Evolutionary conservation across 2,329 filamentous ascomycete genomes (phyloP).

Genomic region (Graphilbum fragrans): DNA sequence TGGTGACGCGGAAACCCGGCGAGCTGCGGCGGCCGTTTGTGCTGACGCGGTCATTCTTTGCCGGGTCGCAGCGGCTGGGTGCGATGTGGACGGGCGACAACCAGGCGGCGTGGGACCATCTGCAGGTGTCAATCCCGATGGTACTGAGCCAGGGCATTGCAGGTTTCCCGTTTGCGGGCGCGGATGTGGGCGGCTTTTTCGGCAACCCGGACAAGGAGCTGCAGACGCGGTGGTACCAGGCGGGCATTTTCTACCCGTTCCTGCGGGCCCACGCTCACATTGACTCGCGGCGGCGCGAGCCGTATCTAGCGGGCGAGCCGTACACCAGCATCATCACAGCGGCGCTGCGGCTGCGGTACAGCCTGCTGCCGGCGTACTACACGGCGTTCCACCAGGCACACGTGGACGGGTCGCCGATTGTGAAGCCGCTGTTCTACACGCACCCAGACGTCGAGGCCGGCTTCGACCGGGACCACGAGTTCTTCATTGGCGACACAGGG

Average conservation of each 20-base stretch:
- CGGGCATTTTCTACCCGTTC: constrained; percentile 94
- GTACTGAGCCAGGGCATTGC: constrained; percentile 83
- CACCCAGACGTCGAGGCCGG: constrained; percentile 77
- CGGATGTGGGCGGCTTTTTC: constrained; percentile 96
- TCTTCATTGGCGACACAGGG: constrained; percentile 81
- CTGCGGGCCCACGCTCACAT: constrained; percentile 97
- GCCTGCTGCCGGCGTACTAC: constrained; percentile 87
- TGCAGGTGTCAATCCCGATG: constrained; percentile 88
- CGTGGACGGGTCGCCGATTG: constrained; percentile 70
- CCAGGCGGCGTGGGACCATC: constrained; percentile 81
- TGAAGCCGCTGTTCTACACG: constrained; percentile 86
- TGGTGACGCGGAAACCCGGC: constrained; percentile 75
- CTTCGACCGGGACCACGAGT: constrained; percentile 84
- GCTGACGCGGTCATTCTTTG: constrained; percentile 83
- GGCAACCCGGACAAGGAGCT: constrained; percentile 91
- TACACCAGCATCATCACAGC: constrained; percentile 79
- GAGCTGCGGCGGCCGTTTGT: constrained; percentile 81
- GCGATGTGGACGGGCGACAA: constrained; percentile 99
- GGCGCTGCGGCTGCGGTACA: constrained; percentile 78
- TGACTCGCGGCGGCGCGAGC: constrained; percentile 85
- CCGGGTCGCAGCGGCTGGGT: constrained; percentile 77
- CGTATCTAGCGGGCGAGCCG: constrained; percentile 75
- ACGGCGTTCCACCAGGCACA: constrained; percentile 90
- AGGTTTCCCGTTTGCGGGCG: constrained; percentile 87
- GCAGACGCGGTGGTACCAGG: constrained; percentile 89